These are phyloP conservation scores for Coleophoma cylindrospora DNA, from an alignment of 2,329 filamentous ascomycete genomes.

Conservation along the genomic window DNA sequence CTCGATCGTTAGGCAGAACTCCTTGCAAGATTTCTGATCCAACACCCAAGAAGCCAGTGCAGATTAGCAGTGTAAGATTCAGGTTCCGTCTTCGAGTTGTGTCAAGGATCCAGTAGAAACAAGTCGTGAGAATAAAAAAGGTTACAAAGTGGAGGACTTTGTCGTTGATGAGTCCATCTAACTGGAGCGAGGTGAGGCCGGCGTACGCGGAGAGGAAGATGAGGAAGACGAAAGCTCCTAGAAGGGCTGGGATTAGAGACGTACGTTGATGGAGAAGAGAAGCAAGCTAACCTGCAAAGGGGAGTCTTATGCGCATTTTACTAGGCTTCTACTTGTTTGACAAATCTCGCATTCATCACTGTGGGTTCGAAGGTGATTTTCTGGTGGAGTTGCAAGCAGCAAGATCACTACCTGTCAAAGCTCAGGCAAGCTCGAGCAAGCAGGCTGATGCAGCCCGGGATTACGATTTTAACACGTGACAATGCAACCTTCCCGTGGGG, in stretches of 20 bases:
- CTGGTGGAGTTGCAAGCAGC: not conserved
- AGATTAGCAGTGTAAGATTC: constrained; percentile 76
- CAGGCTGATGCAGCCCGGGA: no score
- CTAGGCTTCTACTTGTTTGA: not conserved
- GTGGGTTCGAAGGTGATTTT: not conserved
- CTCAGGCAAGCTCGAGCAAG: no score
- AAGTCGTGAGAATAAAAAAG: constrained; percentile 82
- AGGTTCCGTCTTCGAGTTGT: constrained; percentile 80
- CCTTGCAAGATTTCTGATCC: constrained; percentile 74
- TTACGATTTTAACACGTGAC: no score
- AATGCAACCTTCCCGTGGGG: no score
- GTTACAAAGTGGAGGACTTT: constrained; percentile 82
- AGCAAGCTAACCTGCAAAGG: constrained; percentile 69
- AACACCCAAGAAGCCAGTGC: constrained; percentile 66
- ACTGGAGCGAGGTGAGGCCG: constrained; percentile 64
- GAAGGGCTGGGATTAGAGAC: no score
- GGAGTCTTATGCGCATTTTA: constrained; percentile 77
- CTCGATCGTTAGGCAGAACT: constrained; percentile 66
- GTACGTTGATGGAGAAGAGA: no score
- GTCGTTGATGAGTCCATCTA: constrained; percentile 66
- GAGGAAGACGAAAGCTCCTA: constrained; percentile 66
- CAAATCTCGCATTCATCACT: not conserved
- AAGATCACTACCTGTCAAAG: not conserved
- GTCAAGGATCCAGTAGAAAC: constrained; percentile 97
- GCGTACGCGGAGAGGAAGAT: constrained; percentile 72